These are phyloP conservation scores for Aspergillus brasiliensis DNA, from an alignment of 2,329 filamentous ascomycete genomes.

Conservation along the genomic window DNA sequence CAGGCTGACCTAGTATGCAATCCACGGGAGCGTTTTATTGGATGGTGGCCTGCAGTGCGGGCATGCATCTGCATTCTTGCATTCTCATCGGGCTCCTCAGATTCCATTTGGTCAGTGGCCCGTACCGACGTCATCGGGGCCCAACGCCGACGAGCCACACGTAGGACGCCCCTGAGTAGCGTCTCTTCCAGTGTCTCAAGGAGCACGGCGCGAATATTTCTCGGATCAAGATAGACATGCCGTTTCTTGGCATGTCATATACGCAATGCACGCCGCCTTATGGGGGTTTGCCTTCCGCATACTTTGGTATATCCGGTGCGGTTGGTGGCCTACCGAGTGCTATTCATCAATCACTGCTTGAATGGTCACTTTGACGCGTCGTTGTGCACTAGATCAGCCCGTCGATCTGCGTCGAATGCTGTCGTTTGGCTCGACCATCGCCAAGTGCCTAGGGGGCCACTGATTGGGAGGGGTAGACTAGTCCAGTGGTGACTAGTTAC, in stretches of 20 bases:
- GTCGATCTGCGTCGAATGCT: neutral
- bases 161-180: neutral
- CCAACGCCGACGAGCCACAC: conserved; percentile 2
- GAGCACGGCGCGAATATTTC: neutral
- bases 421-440: neutral
- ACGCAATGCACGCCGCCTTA: neutral
- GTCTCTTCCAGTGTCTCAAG: neutral
- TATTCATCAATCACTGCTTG: neutral
- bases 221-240: neutral
- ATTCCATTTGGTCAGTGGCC: neutral
- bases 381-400: neutral
- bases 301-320: neutral
- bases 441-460: neutral
- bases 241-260: neutral
- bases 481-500: too few species aligned
- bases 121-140: conserved; percentile 8
- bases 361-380: neutral
- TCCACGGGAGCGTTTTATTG: neutral
- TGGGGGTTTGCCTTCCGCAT: neutral
- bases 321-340: neutral
- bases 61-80: conserved; percentile 5
- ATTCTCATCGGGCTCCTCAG: neutral
- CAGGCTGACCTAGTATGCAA: neutral
- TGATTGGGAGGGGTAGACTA: neutral
- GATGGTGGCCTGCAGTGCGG: neutral